phyloP scores from a whole-genome alignment of 352 stramenopile genomes.

The Pythium angustatum region DNA sequence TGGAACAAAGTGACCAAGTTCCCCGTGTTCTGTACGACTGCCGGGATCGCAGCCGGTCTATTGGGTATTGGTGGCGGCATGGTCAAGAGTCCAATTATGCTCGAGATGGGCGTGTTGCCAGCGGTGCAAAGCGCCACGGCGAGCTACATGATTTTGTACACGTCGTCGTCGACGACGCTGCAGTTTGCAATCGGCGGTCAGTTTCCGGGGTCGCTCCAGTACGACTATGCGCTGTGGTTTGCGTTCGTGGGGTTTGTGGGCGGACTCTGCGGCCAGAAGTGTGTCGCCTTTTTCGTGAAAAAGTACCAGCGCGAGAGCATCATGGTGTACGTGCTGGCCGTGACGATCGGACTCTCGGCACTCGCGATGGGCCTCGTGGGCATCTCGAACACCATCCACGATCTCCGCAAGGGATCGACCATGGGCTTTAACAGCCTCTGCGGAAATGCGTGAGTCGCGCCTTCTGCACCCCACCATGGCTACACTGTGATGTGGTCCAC shows the following conservation, averaged over 20 bases:
- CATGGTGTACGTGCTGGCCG: constrained; percentile 71
- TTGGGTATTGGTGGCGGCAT: constrained; percentile 98
- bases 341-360: constrained; percentile 71
- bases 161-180: constrained; percentile 91
- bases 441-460: too few relatives aligned
- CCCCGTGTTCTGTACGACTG: constrained; percentile 91
- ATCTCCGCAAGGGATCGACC: constrained; percentile 60
- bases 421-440: constrained; percentile 76
- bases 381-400: constrained; percentile 54
- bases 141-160: constrained; percentile 89
- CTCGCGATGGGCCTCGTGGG: constrained; percentile 73
- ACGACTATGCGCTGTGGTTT: constrained; percentile 92
- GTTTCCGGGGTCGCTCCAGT: constrained; percentile 73
- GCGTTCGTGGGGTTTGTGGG: constrained; percentile 90
- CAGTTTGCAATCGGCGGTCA: constrained; percentile 84
- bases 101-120: constrained; percentile 96
- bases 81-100: constrained; percentile 97
- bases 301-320: constrained; percentile 90
- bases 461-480: too few relatives aligned
- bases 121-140: constrained; percentile 89
- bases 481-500: too few relatives aligned
- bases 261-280: constrained; percentile 66
- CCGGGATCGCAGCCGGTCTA: constrained; percentile 94
- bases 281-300: constrained; percentile 89
- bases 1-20: constrained; percentile 87